These are phyloP conservation scores for Cocos nucifera DNA, from an alignment of 176 grass and related monocot genomes.

Conservation along the genomic window DNA sequence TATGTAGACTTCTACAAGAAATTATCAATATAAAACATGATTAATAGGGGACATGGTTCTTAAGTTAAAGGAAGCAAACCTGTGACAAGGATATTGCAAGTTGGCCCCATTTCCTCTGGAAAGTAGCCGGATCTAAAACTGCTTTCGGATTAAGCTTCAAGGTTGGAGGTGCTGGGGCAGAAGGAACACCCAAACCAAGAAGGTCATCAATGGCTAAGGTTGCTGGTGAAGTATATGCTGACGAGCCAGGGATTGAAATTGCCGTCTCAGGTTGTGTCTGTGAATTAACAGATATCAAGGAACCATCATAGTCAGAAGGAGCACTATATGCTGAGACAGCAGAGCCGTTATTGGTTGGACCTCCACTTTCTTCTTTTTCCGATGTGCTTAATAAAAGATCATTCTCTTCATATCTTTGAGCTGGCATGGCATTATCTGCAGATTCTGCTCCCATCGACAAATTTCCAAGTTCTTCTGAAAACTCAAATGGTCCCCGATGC, in stretches of 20 bases:
- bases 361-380: constrained; percentile 84
- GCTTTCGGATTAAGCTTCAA: constrained; percentile 73
- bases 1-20: too few relatives aligned
- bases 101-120: constrained; percentile 96
- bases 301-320: constrained; percentile 45
- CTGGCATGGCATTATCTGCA: constrained; percentile 52
- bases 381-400: constrained; percentile 92
- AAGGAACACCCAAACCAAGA: constrained; percentile 58
- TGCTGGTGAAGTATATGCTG: constrained; percentile 30
- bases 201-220: constrained; percentile 84
- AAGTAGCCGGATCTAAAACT: constrained; percentile 73
- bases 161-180: constrained; percentile 29
- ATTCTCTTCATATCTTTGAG: constrained; percentile 91
- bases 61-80: constrained; percentile 34
- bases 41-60: too few relatives aligned
- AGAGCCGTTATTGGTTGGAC: constrained; percentile 41
- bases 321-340: constrained; percentile 74
- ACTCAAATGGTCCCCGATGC: constrained; percentile 93
- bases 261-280: constrained; percentile 36
- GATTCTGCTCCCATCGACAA: constrained; percentile 53
- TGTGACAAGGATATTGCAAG: constrained; percentile 62
- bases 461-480: constrained; percentile 72
- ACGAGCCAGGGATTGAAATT: constrained; percentile 31
- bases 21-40: too few relatives aligned
- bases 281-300: constrained; percentile 35